Percentiles rank a stretch among this genome's conserved stretches.
These are phyloP conservation scores for Blastobotrys terrestris DNA, from an alignment of 805 yeast species.

Conservation along the genomic window DNA sequence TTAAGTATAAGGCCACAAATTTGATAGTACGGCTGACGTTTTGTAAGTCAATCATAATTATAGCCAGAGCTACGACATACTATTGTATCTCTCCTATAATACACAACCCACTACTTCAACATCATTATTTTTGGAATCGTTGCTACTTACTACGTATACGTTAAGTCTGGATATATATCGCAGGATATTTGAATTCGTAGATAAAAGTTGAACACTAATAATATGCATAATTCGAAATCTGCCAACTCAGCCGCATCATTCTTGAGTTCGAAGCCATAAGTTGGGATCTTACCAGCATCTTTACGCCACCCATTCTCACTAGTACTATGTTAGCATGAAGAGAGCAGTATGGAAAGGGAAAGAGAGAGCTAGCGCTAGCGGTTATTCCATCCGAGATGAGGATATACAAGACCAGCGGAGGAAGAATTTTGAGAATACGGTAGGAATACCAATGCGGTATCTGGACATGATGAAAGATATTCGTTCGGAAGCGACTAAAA, in stretches of 20 bases:
- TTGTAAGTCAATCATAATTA: no score
- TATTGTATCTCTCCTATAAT: no score
- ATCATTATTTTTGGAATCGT: no score
- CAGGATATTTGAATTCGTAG: no score
- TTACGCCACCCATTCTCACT: not conserved
- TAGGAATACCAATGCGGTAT: slow-evolving; percentile 12
- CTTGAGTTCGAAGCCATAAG: not conserved
- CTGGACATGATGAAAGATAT: slow-evolving; percentile 14
- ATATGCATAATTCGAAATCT: no score
- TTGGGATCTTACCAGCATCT: not conserved
- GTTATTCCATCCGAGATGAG: not conserved
- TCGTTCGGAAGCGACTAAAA: slow-evolving; percentile 10
- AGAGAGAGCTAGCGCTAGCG: not conserved
- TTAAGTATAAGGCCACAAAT: no score
- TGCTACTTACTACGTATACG: no score
- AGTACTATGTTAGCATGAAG: not conserved
- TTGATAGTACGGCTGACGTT: no score
- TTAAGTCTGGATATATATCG: no score
- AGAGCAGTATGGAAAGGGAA: not conserved
- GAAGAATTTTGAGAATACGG: not conserved
- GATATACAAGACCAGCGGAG: not conserved
- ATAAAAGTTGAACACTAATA: no score
- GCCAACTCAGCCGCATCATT: not conserved
- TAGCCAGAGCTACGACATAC: no score
- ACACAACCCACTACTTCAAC: no score